phyloP scores from a whole-genome alignment of 2,329 filamentous ascomycete species.

The Helotiales sp. region DNA sequence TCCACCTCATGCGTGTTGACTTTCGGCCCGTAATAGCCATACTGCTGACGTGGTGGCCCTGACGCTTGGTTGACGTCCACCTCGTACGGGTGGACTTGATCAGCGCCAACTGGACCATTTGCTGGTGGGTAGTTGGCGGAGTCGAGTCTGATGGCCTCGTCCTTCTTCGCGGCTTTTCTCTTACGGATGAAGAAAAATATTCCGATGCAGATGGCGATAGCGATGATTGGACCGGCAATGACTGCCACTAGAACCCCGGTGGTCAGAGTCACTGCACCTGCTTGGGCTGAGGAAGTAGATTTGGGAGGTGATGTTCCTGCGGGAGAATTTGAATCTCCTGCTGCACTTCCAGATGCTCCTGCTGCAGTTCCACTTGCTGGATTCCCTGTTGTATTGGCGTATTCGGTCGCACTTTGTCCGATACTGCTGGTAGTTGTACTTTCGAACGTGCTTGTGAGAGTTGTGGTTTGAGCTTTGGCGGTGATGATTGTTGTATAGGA shows the following conservation, averaged over 20 bases:
- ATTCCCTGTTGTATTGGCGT: not conserved
- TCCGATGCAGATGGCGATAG: constrained; percentile 12
- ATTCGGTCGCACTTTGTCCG: not conserved
- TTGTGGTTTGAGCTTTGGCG: constrained; percentile 21
- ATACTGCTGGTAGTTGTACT: constrained; percentile 27
- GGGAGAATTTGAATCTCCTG: too few relatives aligned
- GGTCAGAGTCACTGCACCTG: constrained; percentile 10
- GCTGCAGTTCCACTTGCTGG: not conserved
- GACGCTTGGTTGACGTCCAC: constrained; percentile 22
- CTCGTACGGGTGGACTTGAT: constrained; percentile 30
- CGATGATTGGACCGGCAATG: constrained; percentile 16
- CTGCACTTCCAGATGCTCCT: not conserved
- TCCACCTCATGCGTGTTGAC: constrained; percentile 29
- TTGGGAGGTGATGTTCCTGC: not conserved
- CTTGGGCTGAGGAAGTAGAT: not conserved
- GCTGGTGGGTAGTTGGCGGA: constrained; percentile 23
- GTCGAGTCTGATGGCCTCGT: constrained; percentile 20
- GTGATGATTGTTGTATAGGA: constrained; percentile 24
- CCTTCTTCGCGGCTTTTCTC: constrained; percentile 13
- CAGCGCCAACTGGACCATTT: constrained; percentile 30
- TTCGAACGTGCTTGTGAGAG: constrained; percentile 24
- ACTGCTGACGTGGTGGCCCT: not conserved
- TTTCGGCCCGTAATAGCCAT: constrained; percentile 22
- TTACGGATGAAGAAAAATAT: constrained; percentile 23
- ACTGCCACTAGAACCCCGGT: constrained; percentile 22